Conservation (phyloP, 495 filamentous ascomycete species). For the Penicillium paxilli region DNA sequence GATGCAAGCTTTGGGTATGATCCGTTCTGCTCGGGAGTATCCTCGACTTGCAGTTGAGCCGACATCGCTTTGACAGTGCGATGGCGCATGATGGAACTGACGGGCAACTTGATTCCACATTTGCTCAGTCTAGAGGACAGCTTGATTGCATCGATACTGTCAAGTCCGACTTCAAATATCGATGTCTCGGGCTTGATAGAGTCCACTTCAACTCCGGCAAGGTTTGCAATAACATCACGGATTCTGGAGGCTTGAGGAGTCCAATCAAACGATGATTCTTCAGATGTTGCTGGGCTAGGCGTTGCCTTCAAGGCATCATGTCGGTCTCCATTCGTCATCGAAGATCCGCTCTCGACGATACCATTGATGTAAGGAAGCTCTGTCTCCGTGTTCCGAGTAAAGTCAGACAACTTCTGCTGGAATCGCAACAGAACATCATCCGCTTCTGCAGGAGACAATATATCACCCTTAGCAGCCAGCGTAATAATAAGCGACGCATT, state of each 20-base stretch:
- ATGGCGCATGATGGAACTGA: slow-evolving; percentile 68
- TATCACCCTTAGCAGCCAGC: slow-evolving; percentile 46
- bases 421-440: slow-evolving; percentile 26
- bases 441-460: slow-evolving; percentile 15
- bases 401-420: slow-evolving; percentile 21
- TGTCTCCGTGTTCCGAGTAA: slow-evolving; percentile 20
- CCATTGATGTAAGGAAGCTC: slow-evolving; percentile 17
- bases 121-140: slow-evolving; percentile 64
- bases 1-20: slow-evolving; percentile 17
- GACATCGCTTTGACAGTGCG: slow-evolving; percentile 61
- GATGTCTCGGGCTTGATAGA: slow-evolving; percentile 56
- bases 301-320: background rate
- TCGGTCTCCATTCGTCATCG: slow-evolving; percentile 6
- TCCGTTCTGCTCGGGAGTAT: slow-evolving; percentile 4
- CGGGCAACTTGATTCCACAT: slow-evolving; percentile 55
- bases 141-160: slow-evolving; percentile 87
- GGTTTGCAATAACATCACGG: slow-evolving; percentile 56
- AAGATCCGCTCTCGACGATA: background rate
- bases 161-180: slow-evolving; percentile 82
- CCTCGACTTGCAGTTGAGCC: slow-evolving; percentile 13
- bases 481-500: slow-evolving; percentile 49
- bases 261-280: slow-evolving; percentile 50
- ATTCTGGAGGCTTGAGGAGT: slow-evolving; percentile 47
- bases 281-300: background rate
- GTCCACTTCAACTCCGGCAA: slow-evolving; percentile 53